Percentiles rank a stretch among this genome's conserved stretches.
phyloP scores from a whole-genome alignment of 257 asterid genomes.

The Pogostemon cablin region DNA sequence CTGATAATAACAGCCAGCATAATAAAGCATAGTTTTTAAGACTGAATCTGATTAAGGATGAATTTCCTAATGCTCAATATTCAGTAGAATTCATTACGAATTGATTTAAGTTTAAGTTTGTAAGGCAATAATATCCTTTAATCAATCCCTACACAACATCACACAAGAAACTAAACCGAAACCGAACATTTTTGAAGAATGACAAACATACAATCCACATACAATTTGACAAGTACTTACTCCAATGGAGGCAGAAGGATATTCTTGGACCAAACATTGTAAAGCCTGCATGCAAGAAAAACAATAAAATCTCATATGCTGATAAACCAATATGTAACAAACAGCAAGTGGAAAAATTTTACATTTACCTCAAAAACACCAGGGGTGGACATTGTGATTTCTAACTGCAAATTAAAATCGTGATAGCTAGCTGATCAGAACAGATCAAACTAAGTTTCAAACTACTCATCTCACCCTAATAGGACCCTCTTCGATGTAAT shows the following conservation, averaged over 20 bases:
- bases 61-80: conserved; percentile 7
- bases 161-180: neutral
- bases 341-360: neutral
- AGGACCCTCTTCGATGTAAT: no score
- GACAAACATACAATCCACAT: conserved; percentile 4
- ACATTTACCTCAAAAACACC: conserved; percentile 72
- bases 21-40: neutral
- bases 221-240: conserved; percentile 46
- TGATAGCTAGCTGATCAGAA: conserved; percentile 22
- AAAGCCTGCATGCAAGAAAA: conserved; percentile 53
- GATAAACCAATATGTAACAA: conserved; percentile 8
- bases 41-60: neutral
- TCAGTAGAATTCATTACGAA: neutral
- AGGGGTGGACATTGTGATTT: conserved; percentile 72
- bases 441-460: neutral
- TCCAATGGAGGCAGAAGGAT: conserved; percentile 69
- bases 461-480: neutral
- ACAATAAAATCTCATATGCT: conserved; percentile 11
- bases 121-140: neutral
- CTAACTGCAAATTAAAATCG: conserved; percentile 59
- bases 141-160: neutral
- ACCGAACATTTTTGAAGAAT: neutral
- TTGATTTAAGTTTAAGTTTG: neutral
- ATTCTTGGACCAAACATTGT: conserved; percentile 53
- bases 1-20: neutral